Conservation (phyloP, 805 yeast species). For the Grigorovia humatica region DNA sequence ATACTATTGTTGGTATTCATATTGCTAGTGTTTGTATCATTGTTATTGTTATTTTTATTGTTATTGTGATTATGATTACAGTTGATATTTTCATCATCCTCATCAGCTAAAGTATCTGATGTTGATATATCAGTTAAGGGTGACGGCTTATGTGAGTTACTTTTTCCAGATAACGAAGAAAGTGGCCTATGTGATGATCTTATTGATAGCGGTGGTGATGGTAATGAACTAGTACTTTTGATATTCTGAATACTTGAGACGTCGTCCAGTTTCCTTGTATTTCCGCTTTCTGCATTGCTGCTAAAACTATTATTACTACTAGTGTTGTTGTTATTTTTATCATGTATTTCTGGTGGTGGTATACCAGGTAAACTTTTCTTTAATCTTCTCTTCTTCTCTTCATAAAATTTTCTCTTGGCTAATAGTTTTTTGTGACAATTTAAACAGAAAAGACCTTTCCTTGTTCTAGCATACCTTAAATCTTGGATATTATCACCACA, state of each 20-base stretch:
- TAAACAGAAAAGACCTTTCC: constrained; percentile 90
- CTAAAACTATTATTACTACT: constrained; percentile 1
- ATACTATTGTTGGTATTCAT: too few relatives aligned
- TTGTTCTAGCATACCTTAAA: constrained; percentile 83
- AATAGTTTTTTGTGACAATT: constrained; percentile 78
- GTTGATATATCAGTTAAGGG: neutral
- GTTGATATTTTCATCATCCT: neutral
- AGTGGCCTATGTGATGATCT: neutral
- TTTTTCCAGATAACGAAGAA: neutral
- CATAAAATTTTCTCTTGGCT: constrained; percentile 55
- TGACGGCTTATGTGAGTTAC: neutral
- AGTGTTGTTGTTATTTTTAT: constrained; percentile 8
- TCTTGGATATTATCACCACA: constrained; percentile 86
- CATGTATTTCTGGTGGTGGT: constrained; percentile 2
- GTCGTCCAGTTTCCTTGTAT: neutral
- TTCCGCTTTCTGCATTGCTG: neutral
- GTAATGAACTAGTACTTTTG: neutral
- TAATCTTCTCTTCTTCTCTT: constrained; percentile 22
- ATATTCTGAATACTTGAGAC: neutral
- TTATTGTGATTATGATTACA: too few relatives aligned
- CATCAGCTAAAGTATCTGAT: neutral
- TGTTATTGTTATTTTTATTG: too few relatives aligned
- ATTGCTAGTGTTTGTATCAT: too few relatives aligned
- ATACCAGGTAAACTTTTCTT: constrained; percentile 18
- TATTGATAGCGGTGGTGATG: neutral